Evolutionary conservation across 2,329 filamentous ascomycete species (phyloP).

Genomic region (Penicillium sp.): DNA sequence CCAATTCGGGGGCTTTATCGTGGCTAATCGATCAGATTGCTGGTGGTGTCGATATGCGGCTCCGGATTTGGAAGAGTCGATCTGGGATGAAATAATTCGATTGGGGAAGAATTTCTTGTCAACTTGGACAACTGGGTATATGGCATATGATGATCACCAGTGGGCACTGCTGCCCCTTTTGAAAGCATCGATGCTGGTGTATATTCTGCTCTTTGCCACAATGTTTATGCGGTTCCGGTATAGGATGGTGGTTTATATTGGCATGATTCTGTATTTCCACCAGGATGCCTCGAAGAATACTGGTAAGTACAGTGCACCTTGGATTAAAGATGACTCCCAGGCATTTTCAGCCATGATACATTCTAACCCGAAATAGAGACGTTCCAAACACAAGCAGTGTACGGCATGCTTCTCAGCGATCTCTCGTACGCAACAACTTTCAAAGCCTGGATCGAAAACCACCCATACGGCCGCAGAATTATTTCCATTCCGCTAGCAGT

Average conservation of each 20-base stretch:
- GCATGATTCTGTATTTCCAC: slow-evolving; percentile 56
- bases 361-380: slow-evolving; percentile 47
- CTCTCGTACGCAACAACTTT: slow-evolving; percentile 52
- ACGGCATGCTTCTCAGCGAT: slow-evolving; percentile 58
- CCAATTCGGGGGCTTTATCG: slow-evolving; percentile 54
- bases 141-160: slow-evolving; percentile 59
- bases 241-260: slow-evolving; percentile 50
- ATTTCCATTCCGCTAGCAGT: slow-evolving; percentile 45
- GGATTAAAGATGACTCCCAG: not conserved
- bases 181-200: slow-evolving; percentile 56
- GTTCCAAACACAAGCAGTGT: slow-evolving; percentile 57
- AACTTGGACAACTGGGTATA: slow-evolving; percentile 57
- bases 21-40: slow-evolving; percentile 54
- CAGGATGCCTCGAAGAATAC: slow-evolving; percentile 51
- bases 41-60: slow-evolving; percentile 58
- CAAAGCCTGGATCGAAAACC: slow-evolving; percentile 50
- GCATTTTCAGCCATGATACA: not conserved
- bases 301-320: slow-evolving; percentile 41
- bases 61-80: slow-evolving; percentile 47
- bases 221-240: slow-evolving; percentile 53
- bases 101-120: slow-evolving; percentile 52
- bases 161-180: slow-evolving; percentile 59
- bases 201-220: slow-evolving; percentile 51
- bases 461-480: slow-evolving; percentile 45
- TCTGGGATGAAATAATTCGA: slow-evolving; percentile 51